These are phyloP conservation scores for Trichoderma asperellum DNA, from an alignment of 2,329 filamentous ascomycete genomes.

Conservation along the genomic window DNA sequence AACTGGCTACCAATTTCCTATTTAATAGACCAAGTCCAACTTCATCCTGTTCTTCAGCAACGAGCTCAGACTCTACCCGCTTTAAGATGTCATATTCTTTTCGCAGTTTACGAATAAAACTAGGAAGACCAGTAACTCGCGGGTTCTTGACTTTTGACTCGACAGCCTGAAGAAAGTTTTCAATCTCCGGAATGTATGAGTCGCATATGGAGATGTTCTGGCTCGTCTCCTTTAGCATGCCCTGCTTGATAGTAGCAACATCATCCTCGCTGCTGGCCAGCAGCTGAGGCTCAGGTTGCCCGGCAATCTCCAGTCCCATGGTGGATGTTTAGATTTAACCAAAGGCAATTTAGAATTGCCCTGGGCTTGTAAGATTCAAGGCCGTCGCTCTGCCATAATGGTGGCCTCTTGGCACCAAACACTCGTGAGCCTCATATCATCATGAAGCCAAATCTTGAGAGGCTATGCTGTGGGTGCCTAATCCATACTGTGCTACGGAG, in stretches of 20 bases:
- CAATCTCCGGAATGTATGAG: conserved; percentile 32
- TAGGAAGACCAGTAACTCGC: conserved; percentile 33
- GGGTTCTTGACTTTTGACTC: conserved; percentile 23
- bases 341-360: background rate
- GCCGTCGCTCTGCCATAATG: background rate
- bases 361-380: background rate
- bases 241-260: background rate
- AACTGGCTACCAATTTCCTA: conserved; percentile 35
- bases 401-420: background rate
- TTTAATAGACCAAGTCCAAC: conserved; percentile 28
- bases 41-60: conserved; percentile 13
- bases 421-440: background rate
- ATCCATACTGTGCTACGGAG: conserved; percentile 25
- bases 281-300: background rate
- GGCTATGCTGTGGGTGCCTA: conserved; percentile 11
- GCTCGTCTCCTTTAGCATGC: conserved; percentile 28
- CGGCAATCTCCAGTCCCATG: background rate
- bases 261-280: background rate
- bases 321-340: background rate
- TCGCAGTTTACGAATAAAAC: conserved; percentile 33
- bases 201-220: conserved; percentile 26
- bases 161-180: conserved; percentile 30
- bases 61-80: conserved; percentile 27
- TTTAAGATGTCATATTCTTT: conserved; percentile 31
- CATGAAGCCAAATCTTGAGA: conserved; percentile 12